Percentiles rank a stretch among this genome's conserved stretches.
These are phyloP conservation scores for Ilex aquifolium DNA, from an alignment of 257 asterid genomes.

Conservation along the genomic window DNA sequence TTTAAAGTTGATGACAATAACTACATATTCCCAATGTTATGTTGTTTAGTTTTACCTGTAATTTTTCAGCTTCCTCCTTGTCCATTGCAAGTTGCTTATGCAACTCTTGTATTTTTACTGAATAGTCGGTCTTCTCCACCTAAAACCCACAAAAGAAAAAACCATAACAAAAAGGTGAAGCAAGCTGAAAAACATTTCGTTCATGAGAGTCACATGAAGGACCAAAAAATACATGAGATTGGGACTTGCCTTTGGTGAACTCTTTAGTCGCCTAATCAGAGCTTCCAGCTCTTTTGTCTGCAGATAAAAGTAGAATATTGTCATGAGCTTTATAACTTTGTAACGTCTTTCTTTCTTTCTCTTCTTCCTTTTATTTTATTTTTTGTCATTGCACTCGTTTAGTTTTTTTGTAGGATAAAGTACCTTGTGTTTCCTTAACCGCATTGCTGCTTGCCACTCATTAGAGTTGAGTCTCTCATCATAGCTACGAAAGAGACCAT, in stretches of 20 bases:
- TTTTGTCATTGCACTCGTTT: slow-evolving; percentile 3
- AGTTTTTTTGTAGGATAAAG: slow-evolving; percentile 7
- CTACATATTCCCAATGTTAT: background rate
- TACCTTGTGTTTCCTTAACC: slow-evolving; percentile 82
- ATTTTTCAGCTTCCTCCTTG: slow-evolving; percentile 76
- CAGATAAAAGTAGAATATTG: slow-evolving; percentile 16
- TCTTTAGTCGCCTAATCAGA: slow-evolving; percentile 60
- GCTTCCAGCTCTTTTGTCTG: slow-evolving; percentile 92
- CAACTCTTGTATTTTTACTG: slow-evolving; percentile 76
- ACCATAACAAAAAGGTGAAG: slow-evolving; percentile 2
- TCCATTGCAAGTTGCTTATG: slow-evolving; percentile 90
- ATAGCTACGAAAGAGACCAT: slow-evolving; percentile 89
- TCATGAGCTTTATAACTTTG: slow-evolving; percentile 9
- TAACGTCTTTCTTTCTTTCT: slow-evolving; percentile 13
- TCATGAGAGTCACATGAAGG: slow-evolving; percentile 4
- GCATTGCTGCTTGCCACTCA: slow-evolving; percentile 95
- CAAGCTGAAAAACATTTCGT: slow-evolving; percentile 12
- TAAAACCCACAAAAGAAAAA: slow-evolving; percentile 26
- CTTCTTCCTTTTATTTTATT: slow-evolving; percentile 13
- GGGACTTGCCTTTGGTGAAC: slow-evolving; percentile 64
- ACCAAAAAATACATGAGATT: slow-evolving; percentile 6
- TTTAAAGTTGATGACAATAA: background rate
- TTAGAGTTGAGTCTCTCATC: slow-evolving; percentile 90
- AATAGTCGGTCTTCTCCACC: slow-evolving; percentile 81
- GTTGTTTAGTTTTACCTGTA: slow-evolving; percentile 51